Evolutionary conservation across 257 asterid species (phyloP).

Genomic region (Haberlea rhodopensis): DNA sequence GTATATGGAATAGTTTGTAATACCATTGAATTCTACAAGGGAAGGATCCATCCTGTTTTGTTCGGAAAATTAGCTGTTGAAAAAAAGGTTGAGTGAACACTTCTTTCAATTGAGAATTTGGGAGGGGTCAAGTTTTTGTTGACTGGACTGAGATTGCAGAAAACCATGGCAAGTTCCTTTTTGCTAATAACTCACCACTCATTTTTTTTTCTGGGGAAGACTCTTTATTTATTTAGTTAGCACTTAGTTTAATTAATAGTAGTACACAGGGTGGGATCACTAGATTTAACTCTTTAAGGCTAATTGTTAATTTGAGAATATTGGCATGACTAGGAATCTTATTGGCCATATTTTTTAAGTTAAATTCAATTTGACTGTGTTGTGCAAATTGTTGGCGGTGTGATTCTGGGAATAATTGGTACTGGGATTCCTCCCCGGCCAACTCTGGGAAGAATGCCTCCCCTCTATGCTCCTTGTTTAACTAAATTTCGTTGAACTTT

Average conservation of each 20-base stretch:
- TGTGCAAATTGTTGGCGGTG: conserved; percentile 54
- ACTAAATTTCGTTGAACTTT: background rate
- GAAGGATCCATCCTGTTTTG: conserved; percentile 48
- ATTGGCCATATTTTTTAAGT: too few species aligned
- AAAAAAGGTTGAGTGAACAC: conserved; percentile 39
- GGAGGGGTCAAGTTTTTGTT: conserved; percentile 36
- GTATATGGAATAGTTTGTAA: conserved; percentile 39
- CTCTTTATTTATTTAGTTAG: background rate
- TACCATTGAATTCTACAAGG: conserved; percentile 48
- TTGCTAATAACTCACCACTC: background rate
- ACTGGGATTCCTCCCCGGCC: conserved; percentile 62
- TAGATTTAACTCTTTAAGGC: background rate
- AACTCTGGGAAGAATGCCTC: conserved; percentile 45
- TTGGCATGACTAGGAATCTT: too few species aligned
- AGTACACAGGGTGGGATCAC: background rate
- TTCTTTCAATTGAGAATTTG: conserved; percentile 24
- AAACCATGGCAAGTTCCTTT: conserved; percentile 33
- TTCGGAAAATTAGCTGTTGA: conserved; percentile 39
- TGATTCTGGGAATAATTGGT: conserved; percentile 44
- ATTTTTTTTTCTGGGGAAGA: background rate
- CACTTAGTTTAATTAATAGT: background rate
- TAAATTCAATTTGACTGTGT: too few species aligned
- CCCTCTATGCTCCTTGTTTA: conserved; percentile 43
- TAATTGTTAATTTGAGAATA: background rate
- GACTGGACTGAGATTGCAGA: conserved; percentile 54